A percentile compares a stretch with the other conserved stretches of the same genome.
Evolutionary conservation across 441 rosid genomes (phyloP).

Genomic region (Gossypium trilobum): DNA sequence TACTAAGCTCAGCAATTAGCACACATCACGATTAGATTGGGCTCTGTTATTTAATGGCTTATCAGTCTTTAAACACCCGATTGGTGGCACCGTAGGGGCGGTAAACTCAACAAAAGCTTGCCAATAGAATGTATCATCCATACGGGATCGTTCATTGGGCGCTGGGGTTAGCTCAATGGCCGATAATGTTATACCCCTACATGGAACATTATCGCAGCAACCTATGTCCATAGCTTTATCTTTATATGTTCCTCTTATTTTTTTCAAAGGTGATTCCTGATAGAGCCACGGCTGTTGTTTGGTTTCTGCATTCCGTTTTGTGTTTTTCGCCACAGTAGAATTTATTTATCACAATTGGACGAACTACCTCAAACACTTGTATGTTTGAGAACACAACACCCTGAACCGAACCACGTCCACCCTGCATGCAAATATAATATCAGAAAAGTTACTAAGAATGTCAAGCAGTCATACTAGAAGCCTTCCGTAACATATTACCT

Average conservation of each 20-base stretch:
- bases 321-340: slow-evolving; percentile 73
- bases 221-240: slow-evolving; percentile 72
- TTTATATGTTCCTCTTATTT: slow-evolving; percentile 73
- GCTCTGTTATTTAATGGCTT: slow-evolving; percentile 54
- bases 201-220: slow-evolving; percentile 77
- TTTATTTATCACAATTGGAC: slow-evolving; percentile 83
- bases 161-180: slow-evolving; percentile 52
- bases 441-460: background rate
- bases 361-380: slow-evolving; percentile 71
- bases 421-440: slow-evolving; percentile 35
- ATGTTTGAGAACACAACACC: slow-evolving; percentile 81
- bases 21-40: slow-evolving; percentile 41
- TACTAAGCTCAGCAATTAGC: slow-evolving; percentile 59
- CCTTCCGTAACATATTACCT: too few species aligned
- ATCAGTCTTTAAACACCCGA: slow-evolving; percentile 58
- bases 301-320: slow-evolving; percentile 57
- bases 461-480: too few species aligned
- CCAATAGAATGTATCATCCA: slow-evolving; percentile 64
- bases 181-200: slow-evolving; percentile 51
- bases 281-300: slow-evolving; percentile 73
- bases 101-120: slow-evolving; percentile 66
- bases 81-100: slow-evolving; percentile 66
- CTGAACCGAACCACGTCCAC: slow-evolving; percentile 76
- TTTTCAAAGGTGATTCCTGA: slow-evolving; percentile 71
- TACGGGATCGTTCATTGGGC: slow-evolving; percentile 39